Percentiles rank a stretch among this genome's conserved stretches.
Evolutionary conservation across 2,329 filamentous ascomycete genomes (phyloP).

Genomic region (Ascochyta rabiei): DNA sequence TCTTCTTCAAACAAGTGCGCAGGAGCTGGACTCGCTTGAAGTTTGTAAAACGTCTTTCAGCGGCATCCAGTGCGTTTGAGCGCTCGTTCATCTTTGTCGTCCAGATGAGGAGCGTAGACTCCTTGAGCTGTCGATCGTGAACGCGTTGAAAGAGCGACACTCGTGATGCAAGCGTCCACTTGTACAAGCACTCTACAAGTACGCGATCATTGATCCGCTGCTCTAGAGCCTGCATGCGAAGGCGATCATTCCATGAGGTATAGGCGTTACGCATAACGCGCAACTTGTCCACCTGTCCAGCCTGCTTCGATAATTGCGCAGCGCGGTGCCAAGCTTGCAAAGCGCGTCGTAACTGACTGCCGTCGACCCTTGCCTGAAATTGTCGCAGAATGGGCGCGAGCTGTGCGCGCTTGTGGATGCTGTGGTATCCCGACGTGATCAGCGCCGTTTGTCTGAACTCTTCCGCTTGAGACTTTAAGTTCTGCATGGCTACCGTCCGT

Average conservation of each 20-base stretch:
- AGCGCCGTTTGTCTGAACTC: slow-evolving; percentile 37
- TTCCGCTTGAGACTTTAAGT: slow-evolving; percentile 45
- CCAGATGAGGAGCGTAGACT: slow-evolving; percentile 38
- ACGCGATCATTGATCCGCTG: slow-evolving; percentile 62
- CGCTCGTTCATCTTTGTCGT: slow-evolving; percentile 35
- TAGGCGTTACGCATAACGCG: slow-evolving; percentile 63
- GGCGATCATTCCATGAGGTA: slow-evolving; percentile 66
- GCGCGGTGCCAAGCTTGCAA: slow-evolving; percentile 59
- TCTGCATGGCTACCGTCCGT: slow-evolving; percentile 23
- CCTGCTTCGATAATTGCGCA: slow-evolving; percentile 51
- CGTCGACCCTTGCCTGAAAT: slow-evolving; percentile 53
- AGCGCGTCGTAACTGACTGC: slow-evolving; percentile 53
- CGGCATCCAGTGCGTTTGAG: slow-evolving; percentile 34
- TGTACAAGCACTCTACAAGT: slow-evolving; percentile 63
- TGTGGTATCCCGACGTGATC: slow-evolving; percentile 29
- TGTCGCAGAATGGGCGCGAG: slow-evolving; percentile 53
- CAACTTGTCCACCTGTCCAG: slow-evolving; percentile 57
- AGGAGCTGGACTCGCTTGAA: slow-evolving; percentile 41
- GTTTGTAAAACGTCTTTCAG: slow-evolving; percentile 38
- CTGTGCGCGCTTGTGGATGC: slow-evolving; percentile 47
- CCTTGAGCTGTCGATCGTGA: slow-evolving; percentile 38
- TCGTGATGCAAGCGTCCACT: slow-evolving; percentile 63
- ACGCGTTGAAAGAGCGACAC: slow-evolving; percentile 50
- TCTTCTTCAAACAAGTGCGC: slow-evolving; percentile 32
- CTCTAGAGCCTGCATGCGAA: slow-evolving; percentile 60